Evolutionary conservation across 2,329 filamentous ascomycete genomes (phyloP).

Genomic region (Teratosphaeria pseudoeucalypti): DNA sequence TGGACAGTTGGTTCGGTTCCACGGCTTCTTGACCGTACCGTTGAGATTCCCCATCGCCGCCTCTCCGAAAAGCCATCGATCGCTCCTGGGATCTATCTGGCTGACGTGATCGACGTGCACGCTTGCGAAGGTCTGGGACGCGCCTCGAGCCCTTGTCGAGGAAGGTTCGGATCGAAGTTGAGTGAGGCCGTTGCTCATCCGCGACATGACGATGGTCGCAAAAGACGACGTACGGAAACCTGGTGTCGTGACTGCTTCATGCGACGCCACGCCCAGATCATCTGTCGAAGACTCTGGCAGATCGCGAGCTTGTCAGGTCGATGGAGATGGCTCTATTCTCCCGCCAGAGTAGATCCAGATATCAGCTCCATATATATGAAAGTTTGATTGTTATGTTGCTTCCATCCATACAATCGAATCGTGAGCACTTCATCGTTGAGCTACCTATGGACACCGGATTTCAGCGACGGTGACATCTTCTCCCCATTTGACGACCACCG

Average conservation of each 20-base stretch:
- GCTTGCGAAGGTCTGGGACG: slow-evolving; percentile 28
- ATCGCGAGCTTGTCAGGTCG: not conserved
- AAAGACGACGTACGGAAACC: not conserved
- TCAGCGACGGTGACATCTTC: too few species aligned
- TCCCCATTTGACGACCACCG: too few species aligned
- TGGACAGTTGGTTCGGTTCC: too few species aligned
- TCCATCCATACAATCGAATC: not conserved
- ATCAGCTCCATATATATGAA: not conserved
- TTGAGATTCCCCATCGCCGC: slow-evolving; percentile 28
- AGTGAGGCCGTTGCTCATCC: not conserved
- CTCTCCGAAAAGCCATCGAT: slow-evolving; percentile 26
- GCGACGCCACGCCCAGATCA: not conserved
- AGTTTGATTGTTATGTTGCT: not conserved
- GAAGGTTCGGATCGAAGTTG: not conserved
- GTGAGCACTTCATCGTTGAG: not conserved
- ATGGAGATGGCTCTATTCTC: not conserved
- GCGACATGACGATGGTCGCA: not conserved
- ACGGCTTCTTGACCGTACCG: not conserved
- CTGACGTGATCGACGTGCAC: slow-evolving; percentile 22
- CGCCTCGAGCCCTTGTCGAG: not conserved
- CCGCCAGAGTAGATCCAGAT: not conserved
- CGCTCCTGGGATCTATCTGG: slow-evolving; percentile 31
- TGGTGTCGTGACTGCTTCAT: not conserved
- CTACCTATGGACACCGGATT: too few species aligned
- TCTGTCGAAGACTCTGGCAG: not conserved